Evolutionary conservation across 306 rosid species (phyloP), one percentile per base, ranked within the genome.

Genomic region (Gynostemma pentaphyllum): DNA sequence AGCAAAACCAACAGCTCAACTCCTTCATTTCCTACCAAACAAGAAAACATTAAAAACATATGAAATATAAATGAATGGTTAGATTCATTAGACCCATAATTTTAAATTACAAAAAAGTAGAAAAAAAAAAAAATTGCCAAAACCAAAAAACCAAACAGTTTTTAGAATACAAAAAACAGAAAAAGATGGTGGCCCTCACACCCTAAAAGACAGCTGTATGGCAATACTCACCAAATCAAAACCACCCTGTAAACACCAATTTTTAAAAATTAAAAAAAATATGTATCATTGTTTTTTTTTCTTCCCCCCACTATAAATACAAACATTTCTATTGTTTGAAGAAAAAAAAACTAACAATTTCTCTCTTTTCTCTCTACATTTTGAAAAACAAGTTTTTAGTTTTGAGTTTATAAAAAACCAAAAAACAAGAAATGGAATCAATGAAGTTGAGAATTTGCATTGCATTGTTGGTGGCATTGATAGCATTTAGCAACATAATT

Each of bases 181-280:
- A 52, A 52, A 28, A 29, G 4, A 8, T 54, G 41, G 46, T 37
- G 64, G 46, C 5, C 19, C 64, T 18, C 4, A 9, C 39, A 34
- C 39, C 3, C 1, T 34, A 1, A 9, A 5, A 16, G 21, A 21
- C 65, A 60, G 65, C 65, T 60, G 65, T 60, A 19, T 22, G 30
- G 65, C 34, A 59, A 59, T 57, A 37, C 30, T 19, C 21, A 57
- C 45, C 64, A 36, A 57, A 34, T 36, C 9, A 57, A n/a, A 57
- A 57, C 45, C 64, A 57, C 45, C 46, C 45, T 34, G 39, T 34
- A 34, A 34, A 34, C 1, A 39, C 41, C 41, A 37, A 37, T 37
- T 37, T 14, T 39, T 28, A 53, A 15, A 7, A 18, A n/a, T n/a
- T n/a, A 45, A 45, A 14, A n/a, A 45, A 14, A 6, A 44, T 13